These are phyloP conservation scores for Echinosophora koreensis DNA, from an alignment of 306 rosid genomes.

Conservation along the genomic window DNA sequence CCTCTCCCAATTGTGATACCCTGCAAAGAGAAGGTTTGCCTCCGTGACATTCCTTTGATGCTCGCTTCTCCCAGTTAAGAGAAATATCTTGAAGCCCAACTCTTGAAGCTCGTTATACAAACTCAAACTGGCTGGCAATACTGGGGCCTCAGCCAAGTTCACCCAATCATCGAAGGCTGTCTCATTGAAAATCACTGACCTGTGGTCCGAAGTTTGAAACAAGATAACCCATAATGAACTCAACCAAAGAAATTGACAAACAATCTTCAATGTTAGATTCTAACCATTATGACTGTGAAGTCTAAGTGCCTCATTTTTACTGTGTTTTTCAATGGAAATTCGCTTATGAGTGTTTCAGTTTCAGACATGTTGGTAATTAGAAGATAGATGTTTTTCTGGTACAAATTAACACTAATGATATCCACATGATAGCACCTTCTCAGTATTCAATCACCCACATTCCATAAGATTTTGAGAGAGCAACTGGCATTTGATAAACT, in stretches of 20 bases:
- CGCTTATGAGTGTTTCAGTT: neutral
- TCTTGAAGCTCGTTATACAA: slow-evolving; percentile 58
- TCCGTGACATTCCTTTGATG: slow-evolving; percentile 68
- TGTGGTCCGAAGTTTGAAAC: slow-evolving; percentile 49
- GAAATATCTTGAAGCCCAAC: slow-evolving; percentile 72
- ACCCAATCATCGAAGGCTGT: slow-evolving; percentile 74
- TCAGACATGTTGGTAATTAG: slow-evolving; percentile 12
- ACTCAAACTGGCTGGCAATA: slow-evolving; percentile 67
- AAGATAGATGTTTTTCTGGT: neutral
- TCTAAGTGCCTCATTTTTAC: neutral
- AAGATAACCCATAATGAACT: slow-evolving; percentile 22
- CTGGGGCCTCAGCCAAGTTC: slow-evolving; percentile 72
- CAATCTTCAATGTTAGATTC: neutral
- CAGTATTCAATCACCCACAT: slow-evolving; percentile 27
- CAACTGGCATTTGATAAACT: slow-evolving; percentile 2
- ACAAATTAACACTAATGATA: neutral
- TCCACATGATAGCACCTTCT: slow-evolving; percentile 20
- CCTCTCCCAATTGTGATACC: slow-evolving; percentile 73
- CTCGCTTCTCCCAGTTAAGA: slow-evolving; percentile 82
- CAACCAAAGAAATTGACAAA: neutral
- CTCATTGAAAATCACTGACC: slow-evolving; percentile 65
- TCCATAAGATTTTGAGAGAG: slow-evolving; percentile 1
- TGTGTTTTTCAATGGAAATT: neutral
- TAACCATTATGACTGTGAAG: neutral
- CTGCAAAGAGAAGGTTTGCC: slow-evolving; percentile 66